A percentile compares a stretch with the other conserved stretches of the same genome.
These are phyloP conservation scores for Boletus rubescentipes DNA, from an alignment of 768 basidiomycete species.

Conservation along the genomic window DNA sequence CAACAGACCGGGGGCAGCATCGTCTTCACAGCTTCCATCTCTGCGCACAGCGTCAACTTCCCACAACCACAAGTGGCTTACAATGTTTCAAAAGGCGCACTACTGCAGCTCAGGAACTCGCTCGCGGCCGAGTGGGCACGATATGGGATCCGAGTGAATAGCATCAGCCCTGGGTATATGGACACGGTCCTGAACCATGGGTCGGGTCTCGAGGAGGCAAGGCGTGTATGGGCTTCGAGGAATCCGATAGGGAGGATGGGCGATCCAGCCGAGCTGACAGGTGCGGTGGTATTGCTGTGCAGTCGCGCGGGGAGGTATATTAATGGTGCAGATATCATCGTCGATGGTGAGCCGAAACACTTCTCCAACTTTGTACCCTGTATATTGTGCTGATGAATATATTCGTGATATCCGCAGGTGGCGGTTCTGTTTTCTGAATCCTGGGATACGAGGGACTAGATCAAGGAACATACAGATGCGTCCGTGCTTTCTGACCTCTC, in stretches of 20 bases:
- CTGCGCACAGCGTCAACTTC: constrained; percentile 41
- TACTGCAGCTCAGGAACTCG: constrained; percentile 39
- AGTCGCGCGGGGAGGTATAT: constrained; percentile 45
- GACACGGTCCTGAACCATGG: constrained; percentile 42
- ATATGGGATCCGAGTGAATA: constrained; percentile 44
- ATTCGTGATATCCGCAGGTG: constrained; percentile 12
- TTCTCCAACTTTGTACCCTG: not conserved
- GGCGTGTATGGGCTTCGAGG: constrained; percentile 37
- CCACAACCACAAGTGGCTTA: constrained; percentile 43
- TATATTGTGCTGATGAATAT: not conserved
- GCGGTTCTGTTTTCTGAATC: constrained; percentile 22
- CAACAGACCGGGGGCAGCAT: constrained; percentile 42
- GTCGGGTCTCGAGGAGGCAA: constrained; percentile 31
- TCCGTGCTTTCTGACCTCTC: not conserved
- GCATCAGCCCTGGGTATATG: constrained; percentile 45
- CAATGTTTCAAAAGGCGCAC: constrained; percentile 43
- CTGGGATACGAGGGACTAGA: not conserved
- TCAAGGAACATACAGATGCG: not conserved
- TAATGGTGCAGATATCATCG: constrained; percentile 41
- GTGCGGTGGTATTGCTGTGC: constrained; percentile 40
- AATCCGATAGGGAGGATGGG: constrained; percentile 48
- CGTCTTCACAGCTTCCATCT: constrained; percentile 44
- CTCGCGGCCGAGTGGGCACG: constrained; percentile 44
- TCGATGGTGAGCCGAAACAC: constrained; percentile 38
- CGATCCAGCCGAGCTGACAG: constrained; percentile 39